These are phyloP conservation scores for Yarrowia sp. DNA, from an alignment of 805 yeast species.

Conservation along the genomic window DNA sequence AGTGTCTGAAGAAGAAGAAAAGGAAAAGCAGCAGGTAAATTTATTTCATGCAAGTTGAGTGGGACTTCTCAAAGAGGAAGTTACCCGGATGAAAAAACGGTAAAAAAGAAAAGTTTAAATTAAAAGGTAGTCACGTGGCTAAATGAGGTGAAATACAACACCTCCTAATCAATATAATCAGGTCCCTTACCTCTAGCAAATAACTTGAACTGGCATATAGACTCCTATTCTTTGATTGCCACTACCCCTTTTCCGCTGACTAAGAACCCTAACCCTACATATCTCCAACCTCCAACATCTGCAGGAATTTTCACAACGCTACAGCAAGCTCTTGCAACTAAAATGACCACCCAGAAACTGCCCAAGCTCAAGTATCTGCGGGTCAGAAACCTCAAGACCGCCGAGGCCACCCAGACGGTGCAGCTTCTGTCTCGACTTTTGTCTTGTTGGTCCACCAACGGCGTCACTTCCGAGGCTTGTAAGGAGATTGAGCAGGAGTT, in stretches of 20 bases:
- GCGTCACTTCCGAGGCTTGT: slow-evolving; percentile 74
- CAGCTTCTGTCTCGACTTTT: slow-evolving; percentile 75
- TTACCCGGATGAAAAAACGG: neutral
- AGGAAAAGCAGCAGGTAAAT: neutral
- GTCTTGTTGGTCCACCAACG: slow-evolving; percentile 95
- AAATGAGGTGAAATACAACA: neutral
- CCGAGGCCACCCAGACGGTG: slow-evolving; percentile 68
- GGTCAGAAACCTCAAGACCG: slow-evolving; percentile 58
- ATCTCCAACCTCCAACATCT: neutral
- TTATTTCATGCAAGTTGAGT: slow-evolving; percentile 22
- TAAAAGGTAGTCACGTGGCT: neutral
- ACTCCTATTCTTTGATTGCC: no score
- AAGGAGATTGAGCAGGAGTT: slow-evolving; percentile 61
- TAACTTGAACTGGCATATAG: no score
- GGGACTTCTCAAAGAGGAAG: slow-evolving; percentile 22
- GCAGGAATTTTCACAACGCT: slow-evolving; percentile 1
- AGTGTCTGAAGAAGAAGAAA: slow-evolving; percentile 23
- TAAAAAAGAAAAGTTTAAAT: neutral
- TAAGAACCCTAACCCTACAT: slow-evolving; percentile 10
- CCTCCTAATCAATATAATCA: no score
- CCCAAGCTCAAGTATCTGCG: slow-evolving; percentile 75
- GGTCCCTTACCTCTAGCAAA: no score
- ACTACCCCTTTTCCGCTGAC: neutral
- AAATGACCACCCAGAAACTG: slow-evolving; percentile 32
- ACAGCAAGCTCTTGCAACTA: neutral